Conservation (phyloP, 495 filamentous ascomycete species). For the Penicillium roqueforti region DNA sequence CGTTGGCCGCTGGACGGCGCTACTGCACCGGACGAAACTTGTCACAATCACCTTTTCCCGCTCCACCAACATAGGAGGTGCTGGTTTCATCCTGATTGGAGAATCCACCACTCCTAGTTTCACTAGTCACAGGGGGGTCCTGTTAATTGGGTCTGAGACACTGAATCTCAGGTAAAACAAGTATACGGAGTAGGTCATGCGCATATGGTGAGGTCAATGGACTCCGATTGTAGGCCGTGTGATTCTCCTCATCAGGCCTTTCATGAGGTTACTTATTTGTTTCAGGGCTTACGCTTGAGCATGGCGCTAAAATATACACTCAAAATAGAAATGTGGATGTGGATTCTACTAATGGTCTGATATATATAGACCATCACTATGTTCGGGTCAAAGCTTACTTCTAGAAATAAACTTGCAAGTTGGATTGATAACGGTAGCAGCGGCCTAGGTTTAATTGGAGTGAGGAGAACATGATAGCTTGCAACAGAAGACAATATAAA, state of each 20-base stretch:
- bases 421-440: too few species aligned
- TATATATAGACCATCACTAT: neutral
- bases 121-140: slow-evolving; percentile 1
- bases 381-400: too few species aligned
- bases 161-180: slow-evolving; percentile 1
- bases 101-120: neutral
- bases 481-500: too few species aligned
- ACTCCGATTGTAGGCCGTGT: neutral
- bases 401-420: too few species aligned
- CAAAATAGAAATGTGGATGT: neutral
- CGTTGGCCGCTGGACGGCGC: neutral
- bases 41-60: slow-evolving; percentile 9
- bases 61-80: neutral
- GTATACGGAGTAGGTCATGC: neutral
- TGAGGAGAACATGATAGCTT: too few species aligned
- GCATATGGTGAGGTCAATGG: neutral
- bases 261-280: neutral
- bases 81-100: slow-evolving; percentile 6
- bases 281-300: neutral
- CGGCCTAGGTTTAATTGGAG: too few species aligned
- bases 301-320: neutral
- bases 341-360: neutral
- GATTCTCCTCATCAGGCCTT: neutral
- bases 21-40: slow-evolving; percentile 10
- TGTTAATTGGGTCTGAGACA: neutral